Percentiles rank a stretch among this genome's conserved stretches.
phyloP scores from a whole-genome alignment of 2,329 filamentous ascomycete species.

The Colletotrichum sp. region DNA sequence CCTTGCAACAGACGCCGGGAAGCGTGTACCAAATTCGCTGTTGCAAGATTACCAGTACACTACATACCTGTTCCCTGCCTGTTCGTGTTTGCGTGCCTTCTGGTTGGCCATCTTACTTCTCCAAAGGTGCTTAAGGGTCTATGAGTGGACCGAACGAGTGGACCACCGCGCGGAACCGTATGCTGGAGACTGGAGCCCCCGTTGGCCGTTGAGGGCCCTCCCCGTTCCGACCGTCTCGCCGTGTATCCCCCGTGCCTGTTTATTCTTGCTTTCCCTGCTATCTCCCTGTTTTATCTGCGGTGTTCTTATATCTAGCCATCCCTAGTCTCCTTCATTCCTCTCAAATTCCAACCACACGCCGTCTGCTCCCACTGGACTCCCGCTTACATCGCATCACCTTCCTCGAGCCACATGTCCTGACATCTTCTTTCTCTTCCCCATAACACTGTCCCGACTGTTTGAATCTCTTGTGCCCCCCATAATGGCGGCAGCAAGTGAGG shows the following conservation, averaged over 20 bases:
- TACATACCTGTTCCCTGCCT: background rate
- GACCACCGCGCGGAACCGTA: background rate
- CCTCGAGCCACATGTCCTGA: background rate
- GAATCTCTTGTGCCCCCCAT: background rate
- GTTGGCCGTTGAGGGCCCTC: background rate
- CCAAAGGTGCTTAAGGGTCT: background rate
- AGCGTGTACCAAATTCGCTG: background rate
- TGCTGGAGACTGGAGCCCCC: background rate
- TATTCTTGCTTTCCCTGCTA: background rate
- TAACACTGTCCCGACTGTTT: background rate
- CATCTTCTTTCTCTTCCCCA: background rate
- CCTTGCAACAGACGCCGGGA: background rate
- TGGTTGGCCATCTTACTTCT: background rate
- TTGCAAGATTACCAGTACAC: background rate
- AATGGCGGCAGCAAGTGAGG: background rate
- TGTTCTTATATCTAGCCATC: background rate
- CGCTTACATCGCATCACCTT: background rate
- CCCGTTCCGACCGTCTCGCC: constrained; percentile 1
- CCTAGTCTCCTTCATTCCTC: background rate
- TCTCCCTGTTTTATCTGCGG: background rate
- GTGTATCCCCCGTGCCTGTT: background rate
- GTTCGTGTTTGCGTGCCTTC: background rate
- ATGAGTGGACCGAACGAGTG: background rate
- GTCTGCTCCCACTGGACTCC: background rate
- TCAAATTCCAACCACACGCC: background rate